Conservation (phyloP, 2,329 filamentous ascomycete species). For the Diaporthe aspalathi region DNA sequence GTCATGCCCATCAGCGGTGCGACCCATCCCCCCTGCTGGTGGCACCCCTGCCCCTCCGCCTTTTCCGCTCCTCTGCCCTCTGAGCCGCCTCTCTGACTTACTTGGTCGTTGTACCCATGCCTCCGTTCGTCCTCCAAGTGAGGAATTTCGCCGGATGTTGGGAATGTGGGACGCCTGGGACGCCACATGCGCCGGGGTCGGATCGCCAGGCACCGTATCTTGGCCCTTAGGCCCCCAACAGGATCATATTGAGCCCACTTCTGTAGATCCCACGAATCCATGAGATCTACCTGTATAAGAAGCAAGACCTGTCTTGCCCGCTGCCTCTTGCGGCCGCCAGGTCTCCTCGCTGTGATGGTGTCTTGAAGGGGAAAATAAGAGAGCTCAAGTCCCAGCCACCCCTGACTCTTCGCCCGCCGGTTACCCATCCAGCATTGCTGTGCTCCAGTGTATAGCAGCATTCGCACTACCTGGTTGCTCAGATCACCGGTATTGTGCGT, state of each 20-base stretch:
- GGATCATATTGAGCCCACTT: background rate
- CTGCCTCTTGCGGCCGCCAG: background rate
- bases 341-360: conserved; percentile 12
- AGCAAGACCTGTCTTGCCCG: background rate
- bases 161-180: background rate
- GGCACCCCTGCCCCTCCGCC: conserved; percentile 6
- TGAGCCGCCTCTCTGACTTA: too few relatives aligned
- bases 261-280: conserved; percentile 8
- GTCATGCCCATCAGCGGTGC: background rate
- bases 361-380: conserved; percentile 10
- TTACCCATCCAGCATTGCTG: background rate
- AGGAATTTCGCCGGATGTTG: background rate
- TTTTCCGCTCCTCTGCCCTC: conserved; percentile 11
- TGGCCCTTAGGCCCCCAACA: conserved; percentile 2
- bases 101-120: background rate
- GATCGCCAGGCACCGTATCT: conserved; percentile 30
- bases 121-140: background rate
- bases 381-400: conserved; percentile 8
- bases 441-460: too few relatives aligned
- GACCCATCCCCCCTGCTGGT: background rate
- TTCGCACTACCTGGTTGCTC: too few relatives aligned
- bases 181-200: conserved; percentile 8
- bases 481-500: background rate
- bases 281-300: conserved; percentile 21
- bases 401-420: conserved; percentile 2